Conservation (phyloP, 208 protist genomes). For the Acanthamoeba rhysodes region DNA sequence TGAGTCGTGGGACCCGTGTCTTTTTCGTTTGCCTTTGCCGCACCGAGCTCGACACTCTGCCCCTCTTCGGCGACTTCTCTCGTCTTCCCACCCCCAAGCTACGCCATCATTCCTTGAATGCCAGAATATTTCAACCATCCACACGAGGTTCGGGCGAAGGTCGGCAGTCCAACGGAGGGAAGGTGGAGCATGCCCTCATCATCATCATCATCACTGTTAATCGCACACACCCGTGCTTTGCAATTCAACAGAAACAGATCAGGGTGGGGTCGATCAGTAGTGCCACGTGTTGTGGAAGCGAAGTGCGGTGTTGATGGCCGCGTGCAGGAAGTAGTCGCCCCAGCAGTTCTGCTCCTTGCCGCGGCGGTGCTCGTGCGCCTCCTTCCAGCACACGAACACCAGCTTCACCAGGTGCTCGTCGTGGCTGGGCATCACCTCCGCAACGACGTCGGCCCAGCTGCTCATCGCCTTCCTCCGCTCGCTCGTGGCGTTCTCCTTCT, state of each 20-base stretch:
- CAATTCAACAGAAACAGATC: no score
- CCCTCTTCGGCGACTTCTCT: background rate
- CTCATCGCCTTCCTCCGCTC: background rate
- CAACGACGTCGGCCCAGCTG: background rate
- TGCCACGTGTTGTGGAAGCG: background rate
- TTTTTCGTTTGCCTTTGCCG: background rate
- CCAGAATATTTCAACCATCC: background rate
- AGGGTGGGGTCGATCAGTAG: background rate
- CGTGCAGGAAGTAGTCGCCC: background rate
- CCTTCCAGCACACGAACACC: constrained; percentile 61
- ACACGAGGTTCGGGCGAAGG: no score
- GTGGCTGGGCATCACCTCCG: background rate
- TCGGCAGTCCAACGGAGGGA: no score
- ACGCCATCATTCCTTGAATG: background rate
- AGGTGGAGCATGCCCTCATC: no score
- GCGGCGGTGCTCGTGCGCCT: background rate
- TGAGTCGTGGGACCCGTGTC: background rate
- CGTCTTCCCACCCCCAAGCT: background rate
- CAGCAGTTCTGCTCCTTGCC: background rate
- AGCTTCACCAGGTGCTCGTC: constrained; percentile 63
- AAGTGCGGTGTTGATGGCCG: background rate
- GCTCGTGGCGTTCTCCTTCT: background rate
- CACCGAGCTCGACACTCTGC: background rate
- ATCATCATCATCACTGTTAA: no score
- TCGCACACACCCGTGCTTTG: no score